Evolutionary conservation across 2,329 filamentous ascomycete species (phyloP).

Genomic region (Didymella keratinophila): DNA sequence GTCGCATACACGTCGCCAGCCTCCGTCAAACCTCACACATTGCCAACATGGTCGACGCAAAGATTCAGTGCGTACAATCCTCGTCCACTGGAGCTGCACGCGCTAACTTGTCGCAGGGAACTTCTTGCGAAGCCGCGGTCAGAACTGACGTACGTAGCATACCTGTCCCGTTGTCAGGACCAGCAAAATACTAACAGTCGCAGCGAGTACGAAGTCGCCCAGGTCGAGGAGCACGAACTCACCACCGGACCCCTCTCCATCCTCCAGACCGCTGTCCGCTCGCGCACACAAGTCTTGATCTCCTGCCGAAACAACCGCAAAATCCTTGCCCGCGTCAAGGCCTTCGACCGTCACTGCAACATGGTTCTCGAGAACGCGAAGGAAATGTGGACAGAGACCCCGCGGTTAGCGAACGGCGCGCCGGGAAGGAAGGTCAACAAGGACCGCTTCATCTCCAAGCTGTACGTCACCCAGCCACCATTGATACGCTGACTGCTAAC

Average conservation of each 20-base stretch:
- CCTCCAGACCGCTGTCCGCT: slow-evolving; percentile 93
- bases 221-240: slow-evolving; percentile 81
- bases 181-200: slow-evolving; percentile 29
- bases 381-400: slow-evolving; percentile 99
- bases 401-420: slow-evolving; percentile 81
- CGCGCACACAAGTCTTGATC: slow-evolving; percentile 94
- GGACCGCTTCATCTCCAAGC: slow-evolving; percentile 97
- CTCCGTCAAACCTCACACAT: slow-evolving; percentile 6
- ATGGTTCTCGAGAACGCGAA: slow-evolving; percentile 98
- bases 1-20: slow-evolving; percentile 8
- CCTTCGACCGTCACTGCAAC: slow-evolving; percentile 98
- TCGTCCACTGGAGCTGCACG: neutral
- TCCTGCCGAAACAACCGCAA: slow-evolving; percentile 99
- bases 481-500: slow-evolving; percentile 23
- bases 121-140: slow-evolving; percentile 86
- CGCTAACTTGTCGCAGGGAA: slow-evolving; percentile 67
- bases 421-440: slow-evolving; percentile 93
- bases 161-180: too few relatives aligned
- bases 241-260: slow-evolving; percentile 86
- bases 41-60: slow-evolving; percentile 49
- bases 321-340: slow-evolving; percentile 94
- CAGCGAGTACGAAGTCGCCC: slow-evolving; percentile 89
- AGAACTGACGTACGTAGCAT: slow-evolving; percentile 81
- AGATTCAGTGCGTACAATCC: slow-evolving; percentile 52
- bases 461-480: slow-evolving; percentile 65